These are phyloP conservation scores for Yamadazyma oceani DNA, from an alignment of 1,139 yeast genomes.

Conservation along the genomic window DNA sequence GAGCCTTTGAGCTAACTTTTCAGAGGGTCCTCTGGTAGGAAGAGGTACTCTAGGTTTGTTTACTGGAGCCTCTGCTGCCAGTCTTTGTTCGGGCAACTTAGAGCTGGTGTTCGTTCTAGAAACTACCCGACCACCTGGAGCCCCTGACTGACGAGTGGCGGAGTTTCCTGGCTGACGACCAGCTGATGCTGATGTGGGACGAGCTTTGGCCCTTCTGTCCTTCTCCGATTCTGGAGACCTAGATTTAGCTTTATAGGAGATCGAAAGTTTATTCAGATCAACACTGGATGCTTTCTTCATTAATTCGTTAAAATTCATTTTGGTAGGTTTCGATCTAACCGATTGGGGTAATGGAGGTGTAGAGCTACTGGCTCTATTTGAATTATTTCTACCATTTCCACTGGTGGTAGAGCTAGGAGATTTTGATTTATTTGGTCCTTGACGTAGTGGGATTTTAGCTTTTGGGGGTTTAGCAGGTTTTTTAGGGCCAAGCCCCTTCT, in stretches of 20 bases:
- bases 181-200: neutral
- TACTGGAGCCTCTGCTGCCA: neutral
- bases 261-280: constrained; percentile 42
- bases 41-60: constrained; percentile 19
- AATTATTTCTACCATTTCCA: constrained; percentile 7
- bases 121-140: too few species aligned
- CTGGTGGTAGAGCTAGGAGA: neutral
- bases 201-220: neutral
- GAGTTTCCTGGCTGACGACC: too few species aligned
- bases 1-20: constrained; percentile 27
- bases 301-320: constrained; percentile 62
- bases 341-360: constrained; percentile 7
- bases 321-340: constrained; percentile 30
- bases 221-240: constrained; percentile 27
- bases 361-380: constrained; percentile 6
- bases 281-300: constrained; percentile 70
- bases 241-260: constrained; percentile 33
- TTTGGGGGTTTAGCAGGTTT: constrained; percentile 15
- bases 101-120: too few species aligned
- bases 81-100: neutral
- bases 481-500: constrained; percentile 34
- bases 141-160: too few species aligned
- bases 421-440: constrained; percentile 8
- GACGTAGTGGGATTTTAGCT: constrained; percentile 16
- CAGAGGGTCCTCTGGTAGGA: constrained; percentile 24